These are phyloP conservation scores for Prototheca cutis DNA, from an alignment of 163 green algal species.

Conservation along the genomic window DNA sequence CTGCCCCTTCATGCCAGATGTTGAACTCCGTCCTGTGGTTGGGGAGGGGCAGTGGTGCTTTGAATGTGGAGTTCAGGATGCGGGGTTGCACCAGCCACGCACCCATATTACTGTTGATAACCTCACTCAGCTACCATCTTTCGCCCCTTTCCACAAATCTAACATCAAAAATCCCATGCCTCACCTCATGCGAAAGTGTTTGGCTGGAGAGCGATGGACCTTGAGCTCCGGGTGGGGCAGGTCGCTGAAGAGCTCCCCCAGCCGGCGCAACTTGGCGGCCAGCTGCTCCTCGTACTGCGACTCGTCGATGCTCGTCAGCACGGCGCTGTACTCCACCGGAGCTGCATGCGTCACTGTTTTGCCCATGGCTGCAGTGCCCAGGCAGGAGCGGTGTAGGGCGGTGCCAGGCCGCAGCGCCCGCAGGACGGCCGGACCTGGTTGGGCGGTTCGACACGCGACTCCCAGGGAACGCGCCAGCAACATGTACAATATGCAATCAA, in stretches of 20 bases:
- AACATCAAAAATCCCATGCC: no score
- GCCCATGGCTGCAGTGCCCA: background rate
- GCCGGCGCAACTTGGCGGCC: constrained; percentile 16
- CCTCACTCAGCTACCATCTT: no score
- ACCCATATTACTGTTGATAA: no score
- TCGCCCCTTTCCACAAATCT: no score
- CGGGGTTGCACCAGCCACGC: background rate
- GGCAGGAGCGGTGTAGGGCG: no score
- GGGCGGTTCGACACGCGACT: no score
- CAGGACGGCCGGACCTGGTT: no score
- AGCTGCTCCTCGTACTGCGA: constrained; percentile 31
- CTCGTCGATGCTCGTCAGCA: constrained; percentile 14
- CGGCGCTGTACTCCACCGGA: constrained; percentile 9
- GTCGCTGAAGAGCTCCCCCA: constrained; percentile 18
- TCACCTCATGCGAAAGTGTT: constrained; percentile 32
- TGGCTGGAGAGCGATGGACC: constrained; percentile 20
- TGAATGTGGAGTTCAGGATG: background rate
- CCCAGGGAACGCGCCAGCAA: no score
- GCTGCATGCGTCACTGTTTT: background rate
- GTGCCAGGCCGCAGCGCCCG: no score
- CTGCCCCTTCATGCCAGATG: constrained; percentile 49
- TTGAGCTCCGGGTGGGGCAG: constrained; percentile 22
- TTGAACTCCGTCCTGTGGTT: constrained; percentile 47
- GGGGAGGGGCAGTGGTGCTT: background rate
- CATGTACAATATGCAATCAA: no score